Evolutionary conservation across 805 yeast genomes (phyloP).

Genomic region (Candida tibetensis): DNA sequence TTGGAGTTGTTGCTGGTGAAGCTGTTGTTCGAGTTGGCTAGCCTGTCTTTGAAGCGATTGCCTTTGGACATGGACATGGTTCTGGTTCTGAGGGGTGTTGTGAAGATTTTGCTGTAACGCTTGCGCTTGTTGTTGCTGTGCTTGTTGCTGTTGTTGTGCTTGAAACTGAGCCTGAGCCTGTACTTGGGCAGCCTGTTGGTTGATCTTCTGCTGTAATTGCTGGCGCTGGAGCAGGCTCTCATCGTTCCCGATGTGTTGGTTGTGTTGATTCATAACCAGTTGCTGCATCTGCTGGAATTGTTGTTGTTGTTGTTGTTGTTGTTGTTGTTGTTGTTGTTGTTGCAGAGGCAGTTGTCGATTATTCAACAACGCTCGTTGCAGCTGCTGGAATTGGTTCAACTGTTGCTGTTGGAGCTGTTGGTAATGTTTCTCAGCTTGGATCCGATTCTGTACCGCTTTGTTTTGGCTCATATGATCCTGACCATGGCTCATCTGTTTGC

Average conservation of each 20-base stretch:
- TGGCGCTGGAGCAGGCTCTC: too few species aligned
- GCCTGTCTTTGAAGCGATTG: too few species aligned
- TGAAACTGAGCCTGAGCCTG: constrained; percentile 15
- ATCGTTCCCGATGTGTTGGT: too few species aligned
- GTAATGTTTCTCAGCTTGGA: constrained; percentile 11
- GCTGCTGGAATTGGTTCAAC: constrained; percentile 11
- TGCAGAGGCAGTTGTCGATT: constrained; percentile 11
- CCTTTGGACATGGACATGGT: too few species aligned
- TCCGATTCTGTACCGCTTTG: too few species aligned
- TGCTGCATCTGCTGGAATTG: constrained; percentile 26
- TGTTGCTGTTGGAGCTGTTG: constrained; percentile 9
- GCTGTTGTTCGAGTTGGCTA: too few species aligned
- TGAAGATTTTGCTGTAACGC: constrained; percentile 5
- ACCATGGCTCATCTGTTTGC: too few species aligned
- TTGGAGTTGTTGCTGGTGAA: constrained; percentile 6
- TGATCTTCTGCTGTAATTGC: too few species aligned
- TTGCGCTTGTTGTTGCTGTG: constrained; percentile 7
- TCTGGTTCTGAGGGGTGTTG: constrained; percentile 4
- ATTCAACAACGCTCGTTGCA: constrained; percentile 9
- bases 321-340: constrained; percentile 13
- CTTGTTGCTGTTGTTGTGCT: constrained; percentile 2
- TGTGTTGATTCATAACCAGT: constrained; percentile 29
- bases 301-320: constrained; percentile 22
- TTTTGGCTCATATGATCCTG: constrained; percentile 4
- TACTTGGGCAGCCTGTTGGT: constrained; percentile 19